A percentile compares a stretch with the other conserved stretches of the same genome.
Conservation (phyloP, 2,329 filamentous ascomycete genomes). For the Mariannaea sp. region DNA sequence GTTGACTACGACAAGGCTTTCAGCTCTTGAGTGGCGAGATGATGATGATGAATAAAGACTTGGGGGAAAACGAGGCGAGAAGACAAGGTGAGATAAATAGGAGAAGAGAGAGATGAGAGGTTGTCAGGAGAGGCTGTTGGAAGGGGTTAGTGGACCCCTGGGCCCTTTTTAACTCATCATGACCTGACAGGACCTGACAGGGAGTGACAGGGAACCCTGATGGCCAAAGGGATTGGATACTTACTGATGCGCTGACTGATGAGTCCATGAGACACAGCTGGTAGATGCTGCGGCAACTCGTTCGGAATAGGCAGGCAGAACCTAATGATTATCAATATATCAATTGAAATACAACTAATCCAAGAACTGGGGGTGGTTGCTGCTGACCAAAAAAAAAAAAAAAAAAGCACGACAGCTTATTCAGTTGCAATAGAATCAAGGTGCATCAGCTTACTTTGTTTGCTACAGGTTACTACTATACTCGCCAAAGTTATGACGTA, state of each 20-base stretch:
- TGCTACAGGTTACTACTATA: no score
- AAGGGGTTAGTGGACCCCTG: constrained; percentile 10
- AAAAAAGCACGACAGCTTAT: no score
- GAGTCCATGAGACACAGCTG: constrained; percentile 5
- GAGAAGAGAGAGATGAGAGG: neutral
- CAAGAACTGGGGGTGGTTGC: no score
- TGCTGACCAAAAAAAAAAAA: no score
- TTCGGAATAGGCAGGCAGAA: neutral
- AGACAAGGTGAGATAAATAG: neutral
- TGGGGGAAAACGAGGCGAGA: no score
- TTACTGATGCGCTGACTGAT: no score
- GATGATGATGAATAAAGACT: constrained; percentile 9
- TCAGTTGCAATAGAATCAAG: no score
- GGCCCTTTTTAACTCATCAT: no score
- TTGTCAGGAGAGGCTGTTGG: constrained; percentile 13
- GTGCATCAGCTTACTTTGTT: no score
- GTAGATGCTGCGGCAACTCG: neutral
- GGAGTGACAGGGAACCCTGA: no score
- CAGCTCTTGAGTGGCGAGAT: constrained; percentile 46
- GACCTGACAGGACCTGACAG: neutral
- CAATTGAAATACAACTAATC: constrained; percentile 14
- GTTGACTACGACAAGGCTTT: constrained; percentile 72
- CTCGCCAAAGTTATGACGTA: no score
- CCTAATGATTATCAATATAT: constrained; percentile 2
- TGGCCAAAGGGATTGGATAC: no score